These are phyloP conservation scores for Fraxinus excelsior DNA, from an alignment of 257 asterid genomes.

Conservation along the genomic window DNA sequence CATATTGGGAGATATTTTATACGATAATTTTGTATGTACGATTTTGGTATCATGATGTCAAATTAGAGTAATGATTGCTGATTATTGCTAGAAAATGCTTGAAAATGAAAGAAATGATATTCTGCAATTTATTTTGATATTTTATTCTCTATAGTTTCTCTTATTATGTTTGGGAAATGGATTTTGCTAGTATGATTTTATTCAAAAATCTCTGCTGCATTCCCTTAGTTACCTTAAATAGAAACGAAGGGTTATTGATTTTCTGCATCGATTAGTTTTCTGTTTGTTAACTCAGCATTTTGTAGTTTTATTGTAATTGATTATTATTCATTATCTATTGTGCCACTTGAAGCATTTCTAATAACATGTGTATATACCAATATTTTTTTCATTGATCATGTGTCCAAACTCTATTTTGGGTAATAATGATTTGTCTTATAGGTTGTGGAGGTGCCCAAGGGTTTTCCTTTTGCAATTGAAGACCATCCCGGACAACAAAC, in stretches of 20 bases:
- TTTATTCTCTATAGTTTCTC: background rate
- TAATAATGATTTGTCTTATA: constrained; percentile 14
- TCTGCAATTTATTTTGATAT: background rate
- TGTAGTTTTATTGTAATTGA: background rate
- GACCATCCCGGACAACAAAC: constrained; percentile 71
- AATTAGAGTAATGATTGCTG: background rate
- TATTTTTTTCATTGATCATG: background rate
- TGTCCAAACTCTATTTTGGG: background rate
- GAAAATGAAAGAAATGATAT: background rate
- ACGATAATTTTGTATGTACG: background rate
- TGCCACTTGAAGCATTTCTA: background rate
- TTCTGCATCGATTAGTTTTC: background rate
- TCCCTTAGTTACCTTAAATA: background rate
- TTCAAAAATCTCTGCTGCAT: background rate
- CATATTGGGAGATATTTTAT: background rate
- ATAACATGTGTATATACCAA: background rate
- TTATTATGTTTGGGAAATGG: background rate
- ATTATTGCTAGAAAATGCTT: background rate
- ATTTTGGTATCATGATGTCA: background rate
- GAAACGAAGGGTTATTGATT: background rate
- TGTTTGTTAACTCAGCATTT: background rate
- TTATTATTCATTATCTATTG: background rate
- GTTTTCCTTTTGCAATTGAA: constrained; percentile 72
- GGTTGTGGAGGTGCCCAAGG: constrained; percentile 57
- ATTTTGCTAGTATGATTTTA: background rate